A percentile compares a stretch with the other conserved stretches of the same genome.
These are phyloP conservation scores for Gorgonomyces haynaldii DNA, from an alignment of 192 early-diverging fungal species.

Conservation along the genomic window DNA sequence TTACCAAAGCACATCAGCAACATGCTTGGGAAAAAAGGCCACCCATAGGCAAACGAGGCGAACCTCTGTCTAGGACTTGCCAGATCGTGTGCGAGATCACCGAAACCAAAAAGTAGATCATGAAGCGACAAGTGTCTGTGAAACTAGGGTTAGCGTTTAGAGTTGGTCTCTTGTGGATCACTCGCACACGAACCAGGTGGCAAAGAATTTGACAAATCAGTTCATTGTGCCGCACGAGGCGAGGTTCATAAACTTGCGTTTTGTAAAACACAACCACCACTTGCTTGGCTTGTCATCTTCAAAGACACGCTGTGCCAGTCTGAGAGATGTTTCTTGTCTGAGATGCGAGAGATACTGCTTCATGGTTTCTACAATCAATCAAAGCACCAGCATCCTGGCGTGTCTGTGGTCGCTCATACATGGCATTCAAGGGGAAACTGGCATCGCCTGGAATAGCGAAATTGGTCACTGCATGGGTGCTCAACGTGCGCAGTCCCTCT, in stretches of 20 bases:
- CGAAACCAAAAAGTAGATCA: no score
- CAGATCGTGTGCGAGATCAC: no score
- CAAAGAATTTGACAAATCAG: no score
- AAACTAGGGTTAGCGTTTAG: no score
- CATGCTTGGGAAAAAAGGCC: no score
- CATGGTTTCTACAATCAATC: constrained; percentile 46
- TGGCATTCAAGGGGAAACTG: constrained; percentile 80
- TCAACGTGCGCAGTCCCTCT: constrained; percentile 58
- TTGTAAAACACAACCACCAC: constrained; percentile 99
- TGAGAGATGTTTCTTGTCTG: constrained; percentile 72
- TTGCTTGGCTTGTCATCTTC: constrained; percentile 77
- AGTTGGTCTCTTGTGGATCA: no score
- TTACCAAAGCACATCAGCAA: no score
- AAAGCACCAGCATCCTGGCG: constrained; percentile 59
- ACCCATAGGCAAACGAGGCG: no score
- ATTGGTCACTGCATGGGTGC: constrained; percentile 76
- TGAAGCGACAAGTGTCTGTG: no score
- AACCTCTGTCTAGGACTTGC: no score
- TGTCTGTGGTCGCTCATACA: constrained; percentile 65
- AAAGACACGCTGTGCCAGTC: constrained; percentile 71
- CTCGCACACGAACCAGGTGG: no score
- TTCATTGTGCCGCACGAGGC: no score
- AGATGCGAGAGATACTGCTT: constrained; percentile 81
- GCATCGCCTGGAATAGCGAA: constrained; percentile 90
- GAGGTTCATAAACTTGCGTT: constrained; percentile 99